phyloP scores from a whole-genome alignment of 768 basidiomycete species.

The Sporobolomyces roseus region DNA sequence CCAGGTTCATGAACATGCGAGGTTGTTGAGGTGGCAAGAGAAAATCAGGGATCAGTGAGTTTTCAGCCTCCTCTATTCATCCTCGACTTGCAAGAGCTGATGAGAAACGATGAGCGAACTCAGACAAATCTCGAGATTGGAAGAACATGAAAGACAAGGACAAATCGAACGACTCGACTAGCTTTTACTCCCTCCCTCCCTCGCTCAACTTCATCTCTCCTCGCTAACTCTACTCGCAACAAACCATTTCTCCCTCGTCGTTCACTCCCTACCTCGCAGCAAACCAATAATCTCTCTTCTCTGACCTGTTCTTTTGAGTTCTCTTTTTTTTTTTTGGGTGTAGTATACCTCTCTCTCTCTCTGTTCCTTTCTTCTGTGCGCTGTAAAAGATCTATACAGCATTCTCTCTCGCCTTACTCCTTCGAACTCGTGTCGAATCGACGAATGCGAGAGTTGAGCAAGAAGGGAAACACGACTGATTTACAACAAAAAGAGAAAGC shows the following conservation, averaged over 20 bases:
- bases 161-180: constrained; percentile 11
- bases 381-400: too few species aligned
- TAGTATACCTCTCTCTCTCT: too few species aligned
- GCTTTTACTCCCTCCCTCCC: too few species aligned
- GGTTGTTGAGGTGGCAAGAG: constrained; percentile 92
- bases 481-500: neutral
- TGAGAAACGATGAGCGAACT: neutral
- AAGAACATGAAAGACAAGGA: constrained; percentile 31
- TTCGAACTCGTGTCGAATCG: neutral
- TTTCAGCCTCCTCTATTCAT: neutral
- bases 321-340: too few species aligned
- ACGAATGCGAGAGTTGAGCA: neutral
- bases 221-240: neutral
- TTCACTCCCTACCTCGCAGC: too few species aligned
- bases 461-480: neutral
- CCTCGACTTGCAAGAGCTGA: neutral
- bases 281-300: too few species aligned
- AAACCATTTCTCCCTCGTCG: too few species aligned
- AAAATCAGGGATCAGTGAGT: constrained; percentile 65
- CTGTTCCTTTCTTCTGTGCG: too few species aligned
- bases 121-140: constrained; percentile 37
- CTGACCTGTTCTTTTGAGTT: too few species aligned
- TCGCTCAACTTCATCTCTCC: neutral
- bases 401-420: neutral
- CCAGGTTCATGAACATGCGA: constrained; percentile 88